Evolutionary conservation across 257 asterid species (phyloP), one percentile per base, ranked within the genome.

Genomic region (Echium plantagineum): DNA sequence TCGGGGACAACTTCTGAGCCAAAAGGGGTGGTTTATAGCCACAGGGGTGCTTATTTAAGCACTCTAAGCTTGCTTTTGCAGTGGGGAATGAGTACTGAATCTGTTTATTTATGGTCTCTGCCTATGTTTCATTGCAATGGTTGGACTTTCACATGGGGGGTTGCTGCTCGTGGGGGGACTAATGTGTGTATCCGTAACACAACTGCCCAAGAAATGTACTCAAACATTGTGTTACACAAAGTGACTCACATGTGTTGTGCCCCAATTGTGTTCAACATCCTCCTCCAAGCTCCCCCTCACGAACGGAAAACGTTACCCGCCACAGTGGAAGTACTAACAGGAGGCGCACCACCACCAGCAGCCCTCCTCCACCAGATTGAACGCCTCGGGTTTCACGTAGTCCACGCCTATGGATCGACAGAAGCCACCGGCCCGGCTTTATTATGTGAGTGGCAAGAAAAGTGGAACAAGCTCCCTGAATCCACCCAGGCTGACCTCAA

Each of bases 121-220:
- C 97, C 97, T 0, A 89, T 89, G 95, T 86, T 89, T 76, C 95
- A 89, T 57, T 86, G 95, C 79, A 89, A 89, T 38, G 97, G 97
- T 0, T 89, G 93, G 97, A 89, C 97, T 17, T 86, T 89, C 80
- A 76, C 97, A 0, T 89, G 95, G 97, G 97, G 94, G 0, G 68
- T 84, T 17, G 84, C 97, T 3, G 97, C 97, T 6, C 77, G 95
- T 6, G 97, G 95, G 12, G 97, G 97, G 17, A 84, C 93, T 0
- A 89, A 84, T 56, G 86, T 89, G 42, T 89, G 94, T 77, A 89
- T 89, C 52, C 85, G 97, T 48, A 76, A 62, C 73, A 79, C 93
- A 0, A 60, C 88, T 6, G 88, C 97, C 0, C 63, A 56, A 3
- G 90, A 89, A 62, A 89, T 86, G 69, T 86, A 86, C 72, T 59